Conservation (phyloP, 441 rosid genomes). For the Gossypium aridum region DNA sequence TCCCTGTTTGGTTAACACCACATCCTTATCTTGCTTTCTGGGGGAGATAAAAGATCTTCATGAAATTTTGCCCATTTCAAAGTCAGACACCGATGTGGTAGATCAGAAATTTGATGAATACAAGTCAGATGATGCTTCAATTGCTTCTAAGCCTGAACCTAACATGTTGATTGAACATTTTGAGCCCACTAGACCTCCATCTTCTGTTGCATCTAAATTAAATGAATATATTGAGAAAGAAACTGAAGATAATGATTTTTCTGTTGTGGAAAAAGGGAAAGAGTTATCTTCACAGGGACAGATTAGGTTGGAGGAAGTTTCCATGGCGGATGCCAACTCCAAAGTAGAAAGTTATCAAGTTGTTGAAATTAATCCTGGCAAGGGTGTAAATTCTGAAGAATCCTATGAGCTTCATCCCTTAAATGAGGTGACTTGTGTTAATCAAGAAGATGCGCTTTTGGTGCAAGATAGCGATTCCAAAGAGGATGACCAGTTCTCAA, state of each 20-base stretch:
- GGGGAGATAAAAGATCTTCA: constrained; percentile 72
- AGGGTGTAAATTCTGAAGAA: constrained; percentile 25
- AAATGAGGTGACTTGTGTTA: constrained; percentile 16
- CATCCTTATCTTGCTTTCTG: constrained; percentile 22
- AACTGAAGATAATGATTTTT: constrained; percentile 32
- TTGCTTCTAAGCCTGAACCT: constrained; percentile 32
- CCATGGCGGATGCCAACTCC: constrained; percentile 3
- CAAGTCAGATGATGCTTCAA: constrained; percentile 29
- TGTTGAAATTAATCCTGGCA: constrained; percentile 20
- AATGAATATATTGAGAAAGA: constrained; percentile 25
- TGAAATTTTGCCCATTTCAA: constrained; percentile 49
- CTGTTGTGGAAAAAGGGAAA: constrained; percentile 33
- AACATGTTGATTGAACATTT: constrained; percentile 27
- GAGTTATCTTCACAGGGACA: constrained; percentile 28
- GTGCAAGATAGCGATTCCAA: constrained; percentile 19
- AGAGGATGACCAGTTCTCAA: constrained; percentile 34
- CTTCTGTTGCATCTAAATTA: constrained; percentile 20
- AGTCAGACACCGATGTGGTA: constrained; percentile 38
- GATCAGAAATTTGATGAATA: constrained; percentile 52
- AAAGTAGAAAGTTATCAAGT: constrained; percentile 17
- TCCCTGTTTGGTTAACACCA: constrained; percentile 31
- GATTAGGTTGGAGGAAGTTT: background rate
- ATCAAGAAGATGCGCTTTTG: constrained; percentile 17
- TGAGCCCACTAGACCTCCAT: constrained; percentile 26
- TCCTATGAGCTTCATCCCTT: constrained; percentile 21